These are phyloP conservation scores for Scedosporium aurantiacum DNA, from an alignment of 2,329 filamentous ascomycete genomes.

Conservation along the genomic window DNA sequence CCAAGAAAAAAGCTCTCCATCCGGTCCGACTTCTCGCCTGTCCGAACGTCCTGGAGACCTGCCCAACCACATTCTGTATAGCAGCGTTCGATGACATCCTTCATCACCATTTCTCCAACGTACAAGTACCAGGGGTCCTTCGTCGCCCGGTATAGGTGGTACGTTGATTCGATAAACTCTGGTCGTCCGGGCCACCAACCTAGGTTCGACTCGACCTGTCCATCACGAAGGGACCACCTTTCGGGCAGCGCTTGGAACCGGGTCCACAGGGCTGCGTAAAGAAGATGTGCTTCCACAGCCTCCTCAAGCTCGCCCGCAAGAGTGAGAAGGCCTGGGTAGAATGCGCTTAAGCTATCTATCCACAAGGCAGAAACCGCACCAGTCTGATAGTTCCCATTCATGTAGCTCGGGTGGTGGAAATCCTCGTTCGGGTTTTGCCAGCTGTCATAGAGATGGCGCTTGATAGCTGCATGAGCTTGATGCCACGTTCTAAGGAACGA, in stretches of 20 bases:
- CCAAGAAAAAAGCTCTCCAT: constrained; percentile 99
- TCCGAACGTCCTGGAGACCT: constrained; percentile 70
- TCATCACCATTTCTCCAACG: constrained; percentile 88
- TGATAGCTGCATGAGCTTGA: constrained; percentile 75
- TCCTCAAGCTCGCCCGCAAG: constrained; percentile 84
- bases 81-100: constrained; percentile 79
- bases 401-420: constrained; percentile 81
- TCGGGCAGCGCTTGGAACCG: constrained; percentile 90
- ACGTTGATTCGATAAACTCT: constrained; percentile 95
- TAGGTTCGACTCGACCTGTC: constrained; percentile 73
- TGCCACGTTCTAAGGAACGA: constrained; percentile 77
- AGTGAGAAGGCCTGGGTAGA: constrained; percentile 81
- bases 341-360: constrained; percentile 93
- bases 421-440: constrained; percentile 11
- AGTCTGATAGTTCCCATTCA: constrained; percentile 79
- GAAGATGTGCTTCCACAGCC: constrained; percentile 77
- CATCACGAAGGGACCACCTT: constrained; percentile 79
- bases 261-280: constrained; percentile 91
- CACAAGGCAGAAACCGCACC: constrained; percentile 83
- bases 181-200: constrained; percentile 93
- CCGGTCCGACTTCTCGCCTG: constrained; percentile 77
- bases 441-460: constrained; percentile 77
- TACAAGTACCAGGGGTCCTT: constrained; percentile 93
- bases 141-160: constrained; percentile 89
- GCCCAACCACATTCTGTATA: constrained; percentile 91